phyloP scores from a whole-genome alignment of 495 filamentous ascomycete species.

The Aspergillus baeticus region DNA sequence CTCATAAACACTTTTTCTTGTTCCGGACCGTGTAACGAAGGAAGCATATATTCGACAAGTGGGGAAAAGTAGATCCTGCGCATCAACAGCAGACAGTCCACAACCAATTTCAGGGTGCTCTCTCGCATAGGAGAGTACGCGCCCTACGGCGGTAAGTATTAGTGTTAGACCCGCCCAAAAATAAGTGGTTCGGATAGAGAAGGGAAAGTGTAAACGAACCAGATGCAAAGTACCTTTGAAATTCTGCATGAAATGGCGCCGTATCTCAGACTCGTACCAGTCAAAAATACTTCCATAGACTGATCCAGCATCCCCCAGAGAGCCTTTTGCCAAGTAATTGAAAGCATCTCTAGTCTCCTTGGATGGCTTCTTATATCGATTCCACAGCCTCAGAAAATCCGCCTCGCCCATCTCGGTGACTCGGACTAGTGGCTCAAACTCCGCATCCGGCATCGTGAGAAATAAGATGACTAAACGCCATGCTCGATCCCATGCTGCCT shows the following conservation, averaged over 20 bases:
- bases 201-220: conserved; percentile 27
- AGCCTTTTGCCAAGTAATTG: conserved; percentile 38
- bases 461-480: conserved; percentile 67
- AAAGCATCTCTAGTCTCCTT: conserved; percentile 36
- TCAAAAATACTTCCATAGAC: conserved; percentile 33
- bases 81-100: conserved; percentile 42
- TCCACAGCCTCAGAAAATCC: conserved; percentile 30
- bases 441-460: conserved; percentile 52
- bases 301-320: conserved; percentile 8
- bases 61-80: conserved; percentile 48
- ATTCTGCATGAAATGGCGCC: conserved; percentile 49
- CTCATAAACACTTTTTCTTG: conserved; percentile 42
- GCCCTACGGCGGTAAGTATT: conserved; percentile 25
- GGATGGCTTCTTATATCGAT: conserved; percentile 30
- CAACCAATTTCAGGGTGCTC: conserved; percentile 36
- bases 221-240: conserved; percentile 35
- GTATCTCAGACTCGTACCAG: conserved; percentile 55
- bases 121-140: conserved; percentile 24
- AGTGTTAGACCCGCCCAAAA: background rate
- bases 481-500: conserved; percentile 62
- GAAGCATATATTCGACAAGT: conserved; percentile 39
- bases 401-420: conserved; percentile 26
- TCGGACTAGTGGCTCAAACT: conserved; percentile 26
- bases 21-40: conserved; percentile 25
- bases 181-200: background rate